Evolutionary conservation across 306 rosid species (phyloP), one percentile per base, ranked within the genome.

Genomic region (Gillenia trifoliata): DNA sequence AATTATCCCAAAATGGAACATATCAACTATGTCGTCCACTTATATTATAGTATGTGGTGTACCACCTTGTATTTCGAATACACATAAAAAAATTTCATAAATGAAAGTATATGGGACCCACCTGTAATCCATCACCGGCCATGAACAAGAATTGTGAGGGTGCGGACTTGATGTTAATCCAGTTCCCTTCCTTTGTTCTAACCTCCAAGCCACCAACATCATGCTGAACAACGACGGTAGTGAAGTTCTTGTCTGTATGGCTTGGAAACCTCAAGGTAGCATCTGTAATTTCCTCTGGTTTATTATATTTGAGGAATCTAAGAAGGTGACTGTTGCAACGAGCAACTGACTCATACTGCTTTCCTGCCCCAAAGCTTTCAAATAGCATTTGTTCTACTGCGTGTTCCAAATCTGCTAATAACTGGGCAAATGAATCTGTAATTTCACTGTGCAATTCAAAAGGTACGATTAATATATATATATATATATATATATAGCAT

Each of bases 131-230:
- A 17, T 62, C 56, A 11, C 69, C 43, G 1, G 77, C 78, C 63
- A 74, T 74, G 70, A 63, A 74, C 2, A 74, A 23, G 41, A 63
- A 30, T 9, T 74, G 78, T 28, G 70, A 74, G 31, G 69, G 70
- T 45, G 43, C 12, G 1, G 54, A 25, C 23, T 57, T 38, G 26
- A 72, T 8, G 31, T 6, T 45, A 25, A 72, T n/a, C 68, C 68
- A 72, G 25, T 38, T 19, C 11, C 55, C 59, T 11, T 60, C 76
- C 26, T 72, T 72, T 1, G 68, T 36, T 20, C 36, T 12, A 11
- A 72, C 54, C 56, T 72, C 76, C 38, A 72, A 40, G 26, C 76
- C 76, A 61, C 40, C 76, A 19, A 72, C 67, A 2, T 72, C 55
- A 10, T 57, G 16, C 28, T 59, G 68, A 34, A 33, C 60, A 43